Evolutionary conservation across 2,329 filamentous ascomycete genomes (phyloP).

Genomic region (Xylaria hypoxylon): DNA sequence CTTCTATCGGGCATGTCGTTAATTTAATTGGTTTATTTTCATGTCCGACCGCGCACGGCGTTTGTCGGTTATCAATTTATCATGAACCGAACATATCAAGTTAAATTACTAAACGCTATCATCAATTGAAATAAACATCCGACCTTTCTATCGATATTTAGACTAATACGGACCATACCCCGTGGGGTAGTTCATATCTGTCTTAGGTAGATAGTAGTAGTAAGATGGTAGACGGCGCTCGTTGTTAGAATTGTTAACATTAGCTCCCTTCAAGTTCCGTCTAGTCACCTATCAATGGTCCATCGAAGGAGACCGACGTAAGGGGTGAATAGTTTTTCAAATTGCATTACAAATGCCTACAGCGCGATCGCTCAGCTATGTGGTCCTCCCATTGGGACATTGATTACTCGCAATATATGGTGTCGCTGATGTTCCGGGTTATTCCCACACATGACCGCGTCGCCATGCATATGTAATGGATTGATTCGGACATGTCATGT

Average conservation of each 20-base stretch:
- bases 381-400: too few species aligned
- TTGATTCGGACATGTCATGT: too few species aligned
- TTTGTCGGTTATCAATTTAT: constrained; percentile 13
- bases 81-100: background rate
- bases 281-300: background rate
- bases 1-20: constrained; percentile 6
- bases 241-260: constrained; percentile 3
- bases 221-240: background rate
- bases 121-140: constrained; percentile 1
- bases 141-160: background rate
- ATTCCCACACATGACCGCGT: background rate
- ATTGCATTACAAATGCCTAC: constrained; percentile 5
- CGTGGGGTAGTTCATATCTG: constrained; percentile 12
- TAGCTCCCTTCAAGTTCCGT: background rate
- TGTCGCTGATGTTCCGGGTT: background rate
- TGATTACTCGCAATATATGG: background rate
- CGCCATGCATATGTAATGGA: too few species aligned
- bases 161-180: background rate
- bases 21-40: constrained; percentile 2
- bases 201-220: background rate
- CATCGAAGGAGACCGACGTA: background rate
- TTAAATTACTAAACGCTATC: constrained; percentile 25
- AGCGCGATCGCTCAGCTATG: constrained; percentile 12
- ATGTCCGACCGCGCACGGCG: constrained; percentile 19
- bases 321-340: background rate